A percentile compares a stretch with the other conserved stretches of the same genome.
phyloP scores from a whole-genome alignment of 1,284 basidiomycete genomes.

The Hemileccinum hortonii region DNA sequence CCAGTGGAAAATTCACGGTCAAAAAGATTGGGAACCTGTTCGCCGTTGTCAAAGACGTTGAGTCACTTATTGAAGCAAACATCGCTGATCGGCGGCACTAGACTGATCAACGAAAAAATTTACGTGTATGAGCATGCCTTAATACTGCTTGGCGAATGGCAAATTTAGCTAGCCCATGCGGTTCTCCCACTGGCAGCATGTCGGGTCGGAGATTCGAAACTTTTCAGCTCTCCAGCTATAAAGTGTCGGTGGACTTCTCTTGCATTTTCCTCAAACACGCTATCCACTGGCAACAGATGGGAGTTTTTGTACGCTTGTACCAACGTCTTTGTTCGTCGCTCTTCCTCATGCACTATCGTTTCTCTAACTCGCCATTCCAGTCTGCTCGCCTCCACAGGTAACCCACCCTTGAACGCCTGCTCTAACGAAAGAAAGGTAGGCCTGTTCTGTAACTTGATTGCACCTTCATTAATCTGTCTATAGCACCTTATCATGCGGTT shows the following conservation, averaged over 20 bases:
- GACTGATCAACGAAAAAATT: constrained; percentile 9
- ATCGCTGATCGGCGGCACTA: background rate
- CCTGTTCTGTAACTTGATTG: background rate
- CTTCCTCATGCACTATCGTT: background rate
- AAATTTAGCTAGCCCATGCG: constrained; percentile 24
- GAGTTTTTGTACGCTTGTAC: constrained; percentile 33
- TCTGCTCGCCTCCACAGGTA: constrained; percentile 30
- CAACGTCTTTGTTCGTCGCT: constrained; percentile 27
- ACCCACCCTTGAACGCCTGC: constrained; percentile 31
- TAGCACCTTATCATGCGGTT: constrained; percentile 21
- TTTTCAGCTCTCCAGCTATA: constrained; percentile 18
- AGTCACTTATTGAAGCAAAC: background rate
- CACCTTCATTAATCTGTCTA: constrained; percentile 9
- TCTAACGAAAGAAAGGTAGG: constrained; percentile 18
- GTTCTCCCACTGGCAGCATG: constrained; percentile 18
- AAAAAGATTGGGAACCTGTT: background rate
- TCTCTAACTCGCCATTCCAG: constrained; percentile 17
- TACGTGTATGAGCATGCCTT: constrained; percentile 7
- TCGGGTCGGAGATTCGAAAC: constrained; percentile 30
- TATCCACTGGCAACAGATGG: constrained; percentile 39
- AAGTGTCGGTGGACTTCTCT: constrained; percentile 9
- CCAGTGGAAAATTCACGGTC: background rate
- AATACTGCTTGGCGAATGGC: constrained; percentile 21
- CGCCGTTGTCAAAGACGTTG: background rate
- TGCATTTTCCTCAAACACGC: constrained; percentile 16